Conservation (phyloP, 805 yeast species). For the Ogataea nonfermentans region DNA sequence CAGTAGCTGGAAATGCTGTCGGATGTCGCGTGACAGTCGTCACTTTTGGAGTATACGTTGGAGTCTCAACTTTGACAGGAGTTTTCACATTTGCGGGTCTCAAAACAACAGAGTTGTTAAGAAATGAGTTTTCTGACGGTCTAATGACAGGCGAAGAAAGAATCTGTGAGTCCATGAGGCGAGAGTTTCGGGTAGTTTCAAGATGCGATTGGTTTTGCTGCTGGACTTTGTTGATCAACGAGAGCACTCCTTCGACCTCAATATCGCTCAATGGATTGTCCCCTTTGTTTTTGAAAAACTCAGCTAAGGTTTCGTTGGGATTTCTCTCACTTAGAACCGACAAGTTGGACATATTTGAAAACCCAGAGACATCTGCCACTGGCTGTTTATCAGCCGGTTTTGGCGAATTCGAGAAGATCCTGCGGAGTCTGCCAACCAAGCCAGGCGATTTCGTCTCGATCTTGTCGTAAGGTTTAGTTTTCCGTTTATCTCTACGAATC, state of each 20-base stretch:
- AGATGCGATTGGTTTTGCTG: constrained; percentile 16
- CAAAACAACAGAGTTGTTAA: constrained; percentile 19
- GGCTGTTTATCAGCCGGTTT: background rate
- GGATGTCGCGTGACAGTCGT: constrained; percentile 15
- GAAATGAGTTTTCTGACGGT: constrained; percentile 16
- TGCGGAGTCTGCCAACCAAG: constrained; percentile 15
- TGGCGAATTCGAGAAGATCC: constrained; percentile 17
- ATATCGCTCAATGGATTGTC: constrained; percentile 66
- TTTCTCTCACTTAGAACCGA: constrained; percentile 27
- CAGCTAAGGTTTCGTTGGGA: constrained; percentile 62
- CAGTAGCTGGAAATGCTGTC: constrained; percentile 17
- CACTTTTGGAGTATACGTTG: constrained; percentile 26
- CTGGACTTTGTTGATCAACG: constrained; percentile 48
- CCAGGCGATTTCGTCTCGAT: constrained; percentile 12
- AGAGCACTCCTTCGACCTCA: constrained; percentile 79
- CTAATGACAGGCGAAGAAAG: background rate
- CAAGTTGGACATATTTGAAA: constrained; percentile 21
- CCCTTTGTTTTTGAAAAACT: constrained; percentile 74
- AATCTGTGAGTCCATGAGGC: constrained; percentile 3
- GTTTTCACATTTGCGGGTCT: constrained; percentile 25
- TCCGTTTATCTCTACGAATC: constrained; percentile 23
- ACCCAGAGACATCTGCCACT: constrained; percentile 14
- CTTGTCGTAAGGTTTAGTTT: constrained; percentile 22
- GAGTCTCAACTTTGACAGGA: constrained; percentile 26
- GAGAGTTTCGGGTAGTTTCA: constrained; percentile 11